A percentile compares a stretch with the other conserved stretches of the same genome.
These are phyloP conservation scores for Debaryomycetaceae sp. DNA, from an alignment of 1,139 yeast genomes.

Conservation along the genomic window DNA sequence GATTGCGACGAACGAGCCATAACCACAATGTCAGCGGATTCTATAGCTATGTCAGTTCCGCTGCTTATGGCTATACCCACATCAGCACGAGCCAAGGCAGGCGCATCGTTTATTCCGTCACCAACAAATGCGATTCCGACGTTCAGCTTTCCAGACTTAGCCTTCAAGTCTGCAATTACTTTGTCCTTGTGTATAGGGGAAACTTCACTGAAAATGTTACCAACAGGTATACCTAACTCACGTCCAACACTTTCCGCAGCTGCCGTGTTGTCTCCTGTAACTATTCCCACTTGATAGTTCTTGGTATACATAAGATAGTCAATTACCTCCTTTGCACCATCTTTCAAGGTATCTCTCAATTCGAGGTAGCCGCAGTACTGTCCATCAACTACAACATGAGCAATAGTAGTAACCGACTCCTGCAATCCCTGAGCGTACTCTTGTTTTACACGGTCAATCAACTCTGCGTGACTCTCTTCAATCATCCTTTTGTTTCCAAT, in stretches of 20 bases:
- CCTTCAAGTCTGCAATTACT: conserved; percentile 58
- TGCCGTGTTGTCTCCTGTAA: conserved; percentile 77
- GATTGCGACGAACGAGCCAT: conserved; percentile 29
- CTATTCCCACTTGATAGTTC: conserved; percentile 75
- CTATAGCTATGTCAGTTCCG: conserved; percentile 95
- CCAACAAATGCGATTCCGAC: conserved; percentile 81
- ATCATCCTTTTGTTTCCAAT: conserved; percentile 60
- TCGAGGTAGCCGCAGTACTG: conserved; percentile 61
- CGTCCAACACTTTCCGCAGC: conserved; percentile 67
- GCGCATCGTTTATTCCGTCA: conserved; percentile 96
- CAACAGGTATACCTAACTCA: conserved; percentile 61
- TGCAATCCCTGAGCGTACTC: conserved; percentile 10
- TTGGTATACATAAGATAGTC: conserved; percentile 44
- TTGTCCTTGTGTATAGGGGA: conserved; percentile 76
- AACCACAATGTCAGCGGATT: conserved; percentile 91
- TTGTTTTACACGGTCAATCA: conserved; percentile 2
- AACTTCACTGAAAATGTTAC: conserved; percentile 71
- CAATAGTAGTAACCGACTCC: conserved; percentile 26
- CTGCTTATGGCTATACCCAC: conserved; percentile 88
- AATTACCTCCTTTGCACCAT: conserved; percentile 61
- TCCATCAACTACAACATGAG: conserved; percentile 51
- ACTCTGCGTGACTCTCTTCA: conserved; percentile 14
- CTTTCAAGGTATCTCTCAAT: conserved; percentile 66
- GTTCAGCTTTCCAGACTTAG: conserved; percentile 29
- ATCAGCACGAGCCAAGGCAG: conserved; percentile 86